phyloP scores from a whole-genome alignment of 441 rosid genomes.

The Euphorbia corollata region DNA sequence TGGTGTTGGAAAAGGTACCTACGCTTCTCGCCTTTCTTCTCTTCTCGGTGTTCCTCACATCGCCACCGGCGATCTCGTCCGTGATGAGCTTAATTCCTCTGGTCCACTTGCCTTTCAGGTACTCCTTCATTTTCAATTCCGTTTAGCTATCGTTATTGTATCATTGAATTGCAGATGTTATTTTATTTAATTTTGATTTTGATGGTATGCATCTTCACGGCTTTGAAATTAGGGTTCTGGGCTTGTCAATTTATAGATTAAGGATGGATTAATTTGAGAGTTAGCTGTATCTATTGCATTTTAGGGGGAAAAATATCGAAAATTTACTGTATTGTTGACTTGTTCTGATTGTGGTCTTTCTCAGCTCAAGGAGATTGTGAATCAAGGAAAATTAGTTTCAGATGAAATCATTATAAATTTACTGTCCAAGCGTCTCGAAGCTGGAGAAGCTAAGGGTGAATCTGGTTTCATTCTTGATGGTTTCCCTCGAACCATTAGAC shows the following conservation, averaged over 20 bases:
- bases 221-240: background rate
- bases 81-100: slow-evolving; percentile 73
- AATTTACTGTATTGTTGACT: background rate
- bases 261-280: background rate
- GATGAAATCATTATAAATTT: slow-evolving; percentile 78
- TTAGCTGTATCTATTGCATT: background rate
- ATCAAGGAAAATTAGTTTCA: slow-evolving; percentile 70
- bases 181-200: background rate
- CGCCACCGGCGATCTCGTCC: slow-evolving; percentile 95
- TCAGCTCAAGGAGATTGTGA: slow-evolving; percentile 75
- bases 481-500: slow-evolving; percentile 84
- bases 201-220: background rate
- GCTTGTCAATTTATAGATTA: background rate
- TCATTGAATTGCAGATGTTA: background rate
- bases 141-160: background rate
- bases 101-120: slow-evolving; percentile 80
- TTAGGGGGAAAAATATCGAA: background rate
- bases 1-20: slow-evolving; percentile 97
- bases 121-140: background rate
- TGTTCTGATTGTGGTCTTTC: slow-evolving; percentile 13
- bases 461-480: slow-evolving; percentile 95
- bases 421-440: slow-evolving; percentile 71
- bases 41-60: slow-evolving; percentile 87
- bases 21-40: slow-evolving; percentile 74
- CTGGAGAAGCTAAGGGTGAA: slow-evolving; percentile 70